Evolutionary conservation across 2,329 filamentous ascomycete species (phyloP).

Genomic region (Aspergillus sp.): DNA sequence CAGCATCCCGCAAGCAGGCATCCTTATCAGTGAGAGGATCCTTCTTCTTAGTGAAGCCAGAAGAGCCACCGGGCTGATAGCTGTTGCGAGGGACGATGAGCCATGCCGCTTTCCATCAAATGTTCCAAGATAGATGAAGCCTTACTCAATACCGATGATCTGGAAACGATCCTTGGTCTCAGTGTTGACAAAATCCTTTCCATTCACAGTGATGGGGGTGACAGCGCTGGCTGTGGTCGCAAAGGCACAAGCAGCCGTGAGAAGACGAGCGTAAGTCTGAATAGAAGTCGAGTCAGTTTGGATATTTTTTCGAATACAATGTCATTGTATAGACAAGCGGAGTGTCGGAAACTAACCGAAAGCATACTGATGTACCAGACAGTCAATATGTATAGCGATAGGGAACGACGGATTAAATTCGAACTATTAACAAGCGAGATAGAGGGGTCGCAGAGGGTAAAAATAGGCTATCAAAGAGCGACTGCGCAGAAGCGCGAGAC

Average conservation of each 20-base stretch:
- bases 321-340: conserved; percentile 6
- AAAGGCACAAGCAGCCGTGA: conserved; percentile 38
- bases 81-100: conserved; percentile 26
- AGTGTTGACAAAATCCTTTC: conserved; percentile 59
- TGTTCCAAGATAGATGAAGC: conserved; percentile 1
- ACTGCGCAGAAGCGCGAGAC: conserved; percentile 14
- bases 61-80: conserved; percentile 60
- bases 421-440: no score
- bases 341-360: not conserved
- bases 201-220: conserved; percentile 52
- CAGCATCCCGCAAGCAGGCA: conserved; percentile 58
- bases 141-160: conserved; percentile 59
- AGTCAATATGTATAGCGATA: no score
- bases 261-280: conserved; percentile 28
- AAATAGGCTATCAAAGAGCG: conserved; percentile 6
- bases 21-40: conserved; percentile 57
- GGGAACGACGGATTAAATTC: no score
- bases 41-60: conserved; percentile 48
- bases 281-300: not conserved
- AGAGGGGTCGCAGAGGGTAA: no score
- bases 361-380: no score
- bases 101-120: conserved; percentile 9
- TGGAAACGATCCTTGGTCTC: conserved; percentile 56
- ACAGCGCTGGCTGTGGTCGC: conserved; percentile 48
- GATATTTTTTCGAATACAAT: not conserved